These are phyloP conservation scores for Cubamyces sp. DNA, from an alignment of 768 basidiomycete species.

Conservation along the genomic window DNA sequence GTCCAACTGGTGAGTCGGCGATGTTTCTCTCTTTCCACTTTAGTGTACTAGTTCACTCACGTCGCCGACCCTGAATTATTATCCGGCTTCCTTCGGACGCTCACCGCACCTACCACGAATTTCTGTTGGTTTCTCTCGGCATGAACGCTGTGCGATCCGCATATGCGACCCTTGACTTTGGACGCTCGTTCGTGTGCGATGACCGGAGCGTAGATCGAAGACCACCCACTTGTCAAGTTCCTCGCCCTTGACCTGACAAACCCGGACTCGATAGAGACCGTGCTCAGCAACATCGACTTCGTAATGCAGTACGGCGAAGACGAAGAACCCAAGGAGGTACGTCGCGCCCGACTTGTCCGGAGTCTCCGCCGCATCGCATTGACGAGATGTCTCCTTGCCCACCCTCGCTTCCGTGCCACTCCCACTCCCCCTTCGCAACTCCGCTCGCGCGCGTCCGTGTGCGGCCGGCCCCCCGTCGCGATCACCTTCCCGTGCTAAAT, in stretches of 20 bases:
- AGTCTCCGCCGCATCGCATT: not conserved
- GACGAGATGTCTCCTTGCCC: not conserved
- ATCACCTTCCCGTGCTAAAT: not conserved
- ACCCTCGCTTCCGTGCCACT: not conserved
- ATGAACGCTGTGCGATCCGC: not conserved
- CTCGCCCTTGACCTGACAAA: conserved; percentile 90
- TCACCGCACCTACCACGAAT: too few relatives aligned
- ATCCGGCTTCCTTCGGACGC: not conserved
- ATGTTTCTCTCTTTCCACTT: not conserved
- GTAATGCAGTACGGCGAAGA: conserved; percentile 99
- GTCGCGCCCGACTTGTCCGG: conserved; percentile 20
- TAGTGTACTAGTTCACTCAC: conserved; percentile 10
- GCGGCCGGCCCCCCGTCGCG: not conserved
- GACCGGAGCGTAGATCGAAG: conserved; percentile 75
- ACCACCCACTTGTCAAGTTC: conserved; percentile 97
- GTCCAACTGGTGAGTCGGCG: conserved; percentile 78
- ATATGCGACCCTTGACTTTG: not conserved
- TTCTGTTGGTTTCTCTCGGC: not conserved
- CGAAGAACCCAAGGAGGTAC: conserved; percentile 93
- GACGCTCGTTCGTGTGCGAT: conserved; percentile 7
- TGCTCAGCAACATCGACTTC: conserved; percentile 96
- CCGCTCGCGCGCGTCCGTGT: too few relatives aligned
- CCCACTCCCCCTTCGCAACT: not conserved
- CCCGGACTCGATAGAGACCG: conserved; percentile 86
- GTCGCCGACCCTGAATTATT: conserved; percentile 1